Conservation (phyloP, 2,329 filamentous ascomycete genomes). For the Phialophora tarda region DNA sequence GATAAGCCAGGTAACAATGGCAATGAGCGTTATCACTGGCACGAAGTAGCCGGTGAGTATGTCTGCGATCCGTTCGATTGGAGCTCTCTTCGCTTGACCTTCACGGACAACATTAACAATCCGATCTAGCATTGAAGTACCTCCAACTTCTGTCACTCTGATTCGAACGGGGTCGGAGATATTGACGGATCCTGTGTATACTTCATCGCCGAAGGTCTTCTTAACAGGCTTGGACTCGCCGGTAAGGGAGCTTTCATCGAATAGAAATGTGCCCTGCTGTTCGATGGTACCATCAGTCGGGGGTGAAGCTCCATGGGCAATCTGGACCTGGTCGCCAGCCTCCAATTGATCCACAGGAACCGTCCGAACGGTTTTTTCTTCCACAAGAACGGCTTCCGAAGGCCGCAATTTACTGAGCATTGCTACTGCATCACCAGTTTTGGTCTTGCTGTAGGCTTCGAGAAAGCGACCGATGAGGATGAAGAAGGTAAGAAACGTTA, state of each 20-base stretch:
- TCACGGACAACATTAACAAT: slow-evolving; percentile 57
- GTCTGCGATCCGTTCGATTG: slow-evolving; percentile 56
- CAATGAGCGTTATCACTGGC: slow-evolving; percentile 55
- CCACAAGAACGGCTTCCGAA: slow-evolving; percentile 72
- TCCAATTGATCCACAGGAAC: slow-evolving; percentile 73
- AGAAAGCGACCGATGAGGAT: slow-evolving; percentile 66
- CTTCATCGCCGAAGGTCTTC: slow-evolving; percentile 50
- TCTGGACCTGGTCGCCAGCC: slow-evolving; percentile 72
- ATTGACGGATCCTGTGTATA: slow-evolving; percentile 57
- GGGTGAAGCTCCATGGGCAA: slow-evolving; percentile 80
- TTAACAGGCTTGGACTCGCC: slow-evolving; percentile 56
- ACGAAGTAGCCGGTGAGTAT: slow-evolving; percentile 57
- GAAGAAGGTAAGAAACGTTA: slow-evolving; percentile 90
- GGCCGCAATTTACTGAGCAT: slow-evolving; percentile 79
- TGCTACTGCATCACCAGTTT: slow-evolving; percentile 83
- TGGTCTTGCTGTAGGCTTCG: slow-evolving; percentile 90
- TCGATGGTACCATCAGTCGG: slow-evolving; percentile 76
- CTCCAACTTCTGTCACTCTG: slow-evolving; percentile 51
- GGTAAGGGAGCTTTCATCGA: slow-evolving; percentile 91
- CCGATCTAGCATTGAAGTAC: slow-evolving; percentile 57
- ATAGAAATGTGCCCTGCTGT: slow-evolving; percentile 64
- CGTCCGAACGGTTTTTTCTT: slow-evolving; percentile 45
- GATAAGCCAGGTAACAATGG: slow-evolving; percentile 54
- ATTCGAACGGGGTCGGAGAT: slow-evolving; percentile 53
- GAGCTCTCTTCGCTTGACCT: slow-evolving; percentile 56